A percentile compares a stretch with the other conserved stretches of the same genome.
These are phyloP conservation scores for Telfairia occidentalis DNA, from an alignment of 331 rosid genomes.

Conservation along the genomic window DNA sequence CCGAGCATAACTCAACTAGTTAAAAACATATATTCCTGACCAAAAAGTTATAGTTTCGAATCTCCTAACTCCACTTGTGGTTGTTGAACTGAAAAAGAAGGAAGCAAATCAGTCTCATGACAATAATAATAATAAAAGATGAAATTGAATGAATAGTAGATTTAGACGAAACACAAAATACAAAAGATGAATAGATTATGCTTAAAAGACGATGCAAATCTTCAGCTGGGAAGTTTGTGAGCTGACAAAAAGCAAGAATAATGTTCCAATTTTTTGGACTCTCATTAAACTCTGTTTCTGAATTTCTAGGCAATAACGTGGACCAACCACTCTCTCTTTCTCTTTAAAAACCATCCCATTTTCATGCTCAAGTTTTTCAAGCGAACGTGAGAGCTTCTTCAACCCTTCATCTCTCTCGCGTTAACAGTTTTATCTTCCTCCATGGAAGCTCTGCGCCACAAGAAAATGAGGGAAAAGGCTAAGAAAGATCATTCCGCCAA, in stretches of 20 bases:
- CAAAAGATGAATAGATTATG: neutral
- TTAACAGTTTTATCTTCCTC: neutral
- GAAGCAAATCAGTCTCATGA: too few relatives aligned
- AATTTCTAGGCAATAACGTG: neutral
- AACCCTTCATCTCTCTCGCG: neutral
- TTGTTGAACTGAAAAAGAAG: too few relatives aligned
- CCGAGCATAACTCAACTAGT: too few relatives aligned
- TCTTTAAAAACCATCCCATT: neutral
- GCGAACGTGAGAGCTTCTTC: neutral
- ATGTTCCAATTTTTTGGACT: neutral
- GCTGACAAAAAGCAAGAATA: neutral
- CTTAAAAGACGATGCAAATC: neutral
- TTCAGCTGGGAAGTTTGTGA: neutral
- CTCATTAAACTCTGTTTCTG: neutral
- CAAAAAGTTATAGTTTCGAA: too few relatives aligned
- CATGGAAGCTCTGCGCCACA: constrained; percentile 28
- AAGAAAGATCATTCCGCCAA: constrained; percentile 11
- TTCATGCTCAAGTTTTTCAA: neutral
- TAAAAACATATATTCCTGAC: too few relatives aligned
- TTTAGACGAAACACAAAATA: neutral
- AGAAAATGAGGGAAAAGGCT: constrained; percentile 6
- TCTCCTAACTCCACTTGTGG: too few relatives aligned
- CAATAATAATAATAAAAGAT: too few relatives aligned
- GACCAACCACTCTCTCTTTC: neutral
- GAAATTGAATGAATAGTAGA: neutral